Evolutionary conservation across 129 eudicot species (phyloP).

Genomic region (Flaveria robusta): DNA sequence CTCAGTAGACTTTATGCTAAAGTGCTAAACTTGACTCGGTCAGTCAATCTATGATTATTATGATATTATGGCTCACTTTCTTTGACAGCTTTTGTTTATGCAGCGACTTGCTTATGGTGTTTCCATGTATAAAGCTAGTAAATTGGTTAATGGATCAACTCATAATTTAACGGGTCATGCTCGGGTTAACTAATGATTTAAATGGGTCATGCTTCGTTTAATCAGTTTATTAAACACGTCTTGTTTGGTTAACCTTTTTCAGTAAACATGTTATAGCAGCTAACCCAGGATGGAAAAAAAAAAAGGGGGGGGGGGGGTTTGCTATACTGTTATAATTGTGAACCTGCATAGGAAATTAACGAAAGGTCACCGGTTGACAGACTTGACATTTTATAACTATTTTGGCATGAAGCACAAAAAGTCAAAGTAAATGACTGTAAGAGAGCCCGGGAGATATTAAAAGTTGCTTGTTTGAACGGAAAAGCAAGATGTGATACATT

Average conservation of each 20-base stretch:
- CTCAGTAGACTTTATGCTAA: neutral
- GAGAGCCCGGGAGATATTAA: neutral
- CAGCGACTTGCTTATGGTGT: neutral
- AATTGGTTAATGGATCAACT: too few species aligned
- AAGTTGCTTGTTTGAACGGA: neutral
- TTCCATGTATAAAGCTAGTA: neutral
- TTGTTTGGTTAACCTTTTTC: too few species aligned
- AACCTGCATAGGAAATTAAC: neutral
- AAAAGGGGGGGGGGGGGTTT: too few species aligned
- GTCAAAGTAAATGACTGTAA: neutral
- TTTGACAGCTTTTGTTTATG: neutral
- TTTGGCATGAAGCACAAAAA: neutral
- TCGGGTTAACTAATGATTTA: too few species aligned
- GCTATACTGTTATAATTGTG: too few species aligned
- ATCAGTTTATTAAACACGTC: too few species aligned
- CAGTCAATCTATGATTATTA: neutral
- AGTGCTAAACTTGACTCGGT: neutral
- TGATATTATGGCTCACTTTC: neutral
- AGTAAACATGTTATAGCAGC: too few species aligned
- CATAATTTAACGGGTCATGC: too few species aligned
- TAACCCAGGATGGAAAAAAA: too few species aligned
- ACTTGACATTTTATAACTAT: neutral
- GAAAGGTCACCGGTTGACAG: neutral
- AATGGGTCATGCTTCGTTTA: too few species aligned
- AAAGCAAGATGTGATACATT: too few species aligned